Percentiles rank a stretch among this genome's conserved stretches.
These are phyloP conservation scores for Verticillium klebahnii DNA, from an alignment of 2,329 filamentous ascomycete species.

Conservation along the genomic window DNA sequence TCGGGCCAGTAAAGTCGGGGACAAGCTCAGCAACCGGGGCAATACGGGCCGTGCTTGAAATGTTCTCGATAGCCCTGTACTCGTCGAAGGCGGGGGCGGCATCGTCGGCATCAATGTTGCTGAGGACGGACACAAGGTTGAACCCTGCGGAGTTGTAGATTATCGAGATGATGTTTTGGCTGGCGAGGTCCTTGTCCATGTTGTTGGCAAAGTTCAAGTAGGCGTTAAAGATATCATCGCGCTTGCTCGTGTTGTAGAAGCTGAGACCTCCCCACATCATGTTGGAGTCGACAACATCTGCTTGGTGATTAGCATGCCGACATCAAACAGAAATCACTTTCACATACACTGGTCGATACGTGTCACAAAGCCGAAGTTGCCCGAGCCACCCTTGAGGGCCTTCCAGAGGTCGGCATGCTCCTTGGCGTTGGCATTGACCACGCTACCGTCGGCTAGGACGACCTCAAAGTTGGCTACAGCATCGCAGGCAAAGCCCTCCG, in stretches of 20 bases:
- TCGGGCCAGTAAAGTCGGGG: slow-evolving; percentile 24
- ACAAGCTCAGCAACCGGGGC: slow-evolving; percentile 21
- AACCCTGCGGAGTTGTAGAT: slow-evolving; percentile 13
- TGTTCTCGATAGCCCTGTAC: slow-evolving; percentile 14
- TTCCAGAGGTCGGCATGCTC: slow-evolving; percentile 36
- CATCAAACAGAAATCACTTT: too few relatives aligned
- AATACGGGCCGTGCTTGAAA: slow-evolving; percentile 16
- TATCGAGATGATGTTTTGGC: slow-evolving; percentile 22
- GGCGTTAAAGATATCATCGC: slow-evolving; percentile 19
- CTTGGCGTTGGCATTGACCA: slow-evolving; percentile 33
- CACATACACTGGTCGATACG: slow-evolving; percentile 16
- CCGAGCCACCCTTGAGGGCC: slow-evolving; percentile 40
- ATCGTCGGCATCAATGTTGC: slow-evolving; percentile 20
- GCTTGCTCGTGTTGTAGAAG: slow-evolving; percentile 16
- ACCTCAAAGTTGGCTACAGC: slow-evolving; percentile 37
- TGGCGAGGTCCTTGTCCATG: slow-evolving; percentile 18
- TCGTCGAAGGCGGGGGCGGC: slow-evolving; percentile 18
- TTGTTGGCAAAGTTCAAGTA: slow-evolving; percentile 23
- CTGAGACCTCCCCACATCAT: slow-evolving; percentile 23
- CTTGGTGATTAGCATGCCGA: neutral
- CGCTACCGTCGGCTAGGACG: slow-evolving; percentile 34
- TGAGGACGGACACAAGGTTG: slow-evolving; percentile 16
- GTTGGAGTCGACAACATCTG: slow-evolving; percentile 15
- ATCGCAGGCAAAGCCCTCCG: slow-evolving; percentile 36
- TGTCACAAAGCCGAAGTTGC: slow-evolving; percentile 38